Base-by-base conservation (phyloP, 345 rosid species). In the Syzygium grande region DNA sequence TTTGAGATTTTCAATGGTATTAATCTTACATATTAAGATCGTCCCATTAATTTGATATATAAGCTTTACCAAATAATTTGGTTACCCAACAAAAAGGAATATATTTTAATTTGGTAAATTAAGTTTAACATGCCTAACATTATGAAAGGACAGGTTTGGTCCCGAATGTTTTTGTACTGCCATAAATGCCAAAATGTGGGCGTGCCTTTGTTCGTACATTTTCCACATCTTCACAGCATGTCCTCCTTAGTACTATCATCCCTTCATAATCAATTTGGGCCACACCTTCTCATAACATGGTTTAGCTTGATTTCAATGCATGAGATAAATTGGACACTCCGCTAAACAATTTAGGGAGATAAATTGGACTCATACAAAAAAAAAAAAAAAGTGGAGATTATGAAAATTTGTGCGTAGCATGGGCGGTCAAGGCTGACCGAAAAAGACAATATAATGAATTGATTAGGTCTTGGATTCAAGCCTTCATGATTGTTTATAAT, bases 401-500 rank as follows among this genome's bases (percentile, higher is more conserved):
- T 34, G 46, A 30, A 0, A 68, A 34, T 68, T 73, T 41, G 49
- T 10, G 80, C 80, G 5, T 73, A 5, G 80, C 80, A 56, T n/a
- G 63, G n/a, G 11, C 3, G n/a, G 11, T 34, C 25, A 4, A 73
- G 80, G 80, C 46, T 73, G 14, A 19, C 12, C 0, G 13, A 38
- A 34, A 9, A 38, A 19, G 43, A 30, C 43, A 10, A 65, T 65
- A 30, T 16, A 0, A 0, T 65, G 23, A 65, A 10, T 65, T 6
- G 14, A 73, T 73, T 0, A 0, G 46, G 23, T 6, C 27, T 0
- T 19, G 46, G 13, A 5, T 9, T 41, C 8, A 49, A 19, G 80
- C 23, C 14, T 73, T 34, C 25, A 2, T 4, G 46, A 73, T 2
- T 38, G 0, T 73, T 19, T 73, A 22, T 38, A 19, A 73, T 73